Percentiles rank a stretch among this genome's conserved stretches.
Evolutionary conservation across 192 early-diverging fungal species (phyloP).

Genomic region (Linnemannia schmuckeri): DNA sequence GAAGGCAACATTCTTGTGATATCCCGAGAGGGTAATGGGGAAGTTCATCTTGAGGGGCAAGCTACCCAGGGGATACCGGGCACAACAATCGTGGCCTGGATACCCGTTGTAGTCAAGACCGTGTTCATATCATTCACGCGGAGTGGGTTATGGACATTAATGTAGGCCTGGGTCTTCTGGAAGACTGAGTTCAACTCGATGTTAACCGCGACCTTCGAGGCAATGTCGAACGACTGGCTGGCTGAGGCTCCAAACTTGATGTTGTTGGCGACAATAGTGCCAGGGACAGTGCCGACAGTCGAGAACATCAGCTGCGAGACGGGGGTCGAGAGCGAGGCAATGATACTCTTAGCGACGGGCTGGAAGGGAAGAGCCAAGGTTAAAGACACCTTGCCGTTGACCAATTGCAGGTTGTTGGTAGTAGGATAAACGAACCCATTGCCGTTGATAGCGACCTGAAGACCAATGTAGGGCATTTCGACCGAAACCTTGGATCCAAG

Average conservation of each 20-base stretch:
- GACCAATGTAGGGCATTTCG: conserved; percentile 29
- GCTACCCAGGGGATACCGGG: conserved; percentile 18
- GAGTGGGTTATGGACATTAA: conserved; percentile 26
- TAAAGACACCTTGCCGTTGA: conserved; percentile 15
- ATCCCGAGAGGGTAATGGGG: conserved; percentile 22
- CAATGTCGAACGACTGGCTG: conserved; percentile 29
- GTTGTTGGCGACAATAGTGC: conserved; percentile 16
- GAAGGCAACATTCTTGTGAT: conserved; percentile 17
- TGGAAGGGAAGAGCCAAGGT: conserved; percentile 27
- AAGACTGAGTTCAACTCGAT: conserved; percentile 24
- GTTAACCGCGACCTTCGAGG: conserved; percentile 2
- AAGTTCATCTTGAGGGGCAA: conserved; percentile 30
- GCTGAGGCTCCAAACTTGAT: conserved; percentile 25
- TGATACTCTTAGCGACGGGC: conserved; percentile 18
- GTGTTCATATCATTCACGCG: conserved; percentile 32
- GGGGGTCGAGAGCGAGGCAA: conserved; percentile 24
- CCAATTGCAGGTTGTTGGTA: conserved; percentile 18
- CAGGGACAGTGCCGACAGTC: conserved; percentile 24
- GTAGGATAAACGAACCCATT: conserved; percentile 19
- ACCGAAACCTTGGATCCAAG: conserved; percentile 35
- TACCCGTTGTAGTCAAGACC: conserved; percentile 23
- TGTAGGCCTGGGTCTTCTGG: conserved; percentile 33
- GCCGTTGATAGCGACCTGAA: conserved; percentile 22
- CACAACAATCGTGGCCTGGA: conserved; percentile 13
- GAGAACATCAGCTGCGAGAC: conserved; percentile 25